phyloP scores from a whole-genome alignment of 306 rosid genomes.

The Arachis hypogaea region DNA sequence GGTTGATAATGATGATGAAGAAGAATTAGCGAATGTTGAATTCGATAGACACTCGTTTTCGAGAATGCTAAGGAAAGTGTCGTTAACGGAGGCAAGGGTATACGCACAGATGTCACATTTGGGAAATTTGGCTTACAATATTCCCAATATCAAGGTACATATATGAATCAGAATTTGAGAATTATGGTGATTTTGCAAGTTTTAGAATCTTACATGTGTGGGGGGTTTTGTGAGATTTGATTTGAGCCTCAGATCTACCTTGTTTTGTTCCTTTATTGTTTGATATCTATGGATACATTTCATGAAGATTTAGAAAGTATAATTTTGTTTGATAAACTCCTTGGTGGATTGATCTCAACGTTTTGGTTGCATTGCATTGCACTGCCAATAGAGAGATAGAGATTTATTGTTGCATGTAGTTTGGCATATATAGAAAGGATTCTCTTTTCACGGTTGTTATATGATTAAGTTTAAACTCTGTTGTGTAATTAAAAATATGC shows the following conservation, averaged over 20 bases:
- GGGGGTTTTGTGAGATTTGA: neutral
- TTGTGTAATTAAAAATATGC: neutral
- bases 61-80: slow-evolving; percentile 77
- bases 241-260: slow-evolving; percentile 27
- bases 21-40: slow-evolving; percentile 31
- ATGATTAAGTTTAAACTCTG: neutral
- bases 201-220: neutral
- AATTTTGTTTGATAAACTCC: slow-evolving; percentile 5
- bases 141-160: slow-evolving; percentile 72
- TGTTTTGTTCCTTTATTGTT: neutral
- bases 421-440: neutral
- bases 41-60: slow-evolving; percentile 74
- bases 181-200: neutral
- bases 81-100: slow-evolving; percentile 73
- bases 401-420: neutral
- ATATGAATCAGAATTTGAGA: neutral
- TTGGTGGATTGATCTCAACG: slow-evolving; percentile 2
- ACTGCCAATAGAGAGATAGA: neutral
- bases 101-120: slow-evolving; percentile 88
- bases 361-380: slow-evolving; percentile 28
- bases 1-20: slow-evolving; percentile 44
- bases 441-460: neutral
- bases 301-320: slow-evolving; percentile 21
- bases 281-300: neutral
- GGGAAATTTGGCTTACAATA: slow-evolving; percentile 77